Base-by-base conservation (phyloP, 23 red algal genomes). In the Gracilariopsis chorda region DNA sequence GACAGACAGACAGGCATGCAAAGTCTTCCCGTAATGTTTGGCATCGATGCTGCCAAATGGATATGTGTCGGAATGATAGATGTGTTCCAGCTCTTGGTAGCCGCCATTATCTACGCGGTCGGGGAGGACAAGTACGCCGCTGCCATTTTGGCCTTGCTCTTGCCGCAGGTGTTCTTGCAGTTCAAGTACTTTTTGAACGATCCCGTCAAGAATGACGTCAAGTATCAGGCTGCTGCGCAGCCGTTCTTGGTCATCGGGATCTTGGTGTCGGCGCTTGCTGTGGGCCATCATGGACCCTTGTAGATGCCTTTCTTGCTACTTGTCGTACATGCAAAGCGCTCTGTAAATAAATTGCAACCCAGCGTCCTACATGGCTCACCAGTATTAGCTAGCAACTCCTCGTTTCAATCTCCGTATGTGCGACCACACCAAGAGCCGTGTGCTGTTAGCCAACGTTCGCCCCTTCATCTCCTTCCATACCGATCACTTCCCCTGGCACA, bases 161-260 rank as follows among this genome's bases (percentile, higher is more conserved):
- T 93, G n/a, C 97, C 97, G 20, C 96, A 98, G 48, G 49, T 99
- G 14, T 94, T 91, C 49, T 77, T 99, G 48, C 97, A 99, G 77
- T 52, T 55, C 23, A 88, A 84, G 63, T 88, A 86, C 37, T 95
- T 99, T 43, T 58, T 99, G 27, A 95, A 95, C 79, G 97, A 99
- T 40, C 97, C 97, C 34, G 46, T 99, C 43, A 86, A 95, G 76
- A 77, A 99, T 32, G 97, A 99, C 83, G 97, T 99, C 84, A 95
- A 99, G 71, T 99, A 99, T 56, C 97, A 99, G 64, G 97, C 93
- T 28, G 71, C 93, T n/a, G 97, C 97, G 19, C 97, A 99, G 82
- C 97, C 97, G 0, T 99, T 99, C 78, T 88, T 99, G 83, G 97
- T 99, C 9, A 51, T 99, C 48, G 97, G 97, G 44, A 99, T 99